phyloP scores from a whole-genome alignment of 2,329 filamentous ascomycete genomes.

The Cyanodermella asteris region DNA sequence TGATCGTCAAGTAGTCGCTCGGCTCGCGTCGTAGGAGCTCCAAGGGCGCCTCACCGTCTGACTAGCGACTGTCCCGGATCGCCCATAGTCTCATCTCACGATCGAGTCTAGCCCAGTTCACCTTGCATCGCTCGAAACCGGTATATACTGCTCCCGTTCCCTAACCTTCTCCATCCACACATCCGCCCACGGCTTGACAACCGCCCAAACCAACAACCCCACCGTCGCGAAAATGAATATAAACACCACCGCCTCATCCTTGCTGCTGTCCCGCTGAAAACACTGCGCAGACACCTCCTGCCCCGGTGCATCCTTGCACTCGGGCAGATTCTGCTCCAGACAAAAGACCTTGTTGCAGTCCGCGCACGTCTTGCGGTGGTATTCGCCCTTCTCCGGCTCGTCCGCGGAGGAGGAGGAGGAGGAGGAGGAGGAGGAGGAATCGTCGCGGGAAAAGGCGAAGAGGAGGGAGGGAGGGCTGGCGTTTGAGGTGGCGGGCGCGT shows the following conservation, averaged over 20 bases:
- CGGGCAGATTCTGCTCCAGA: constrained; percentile 36
- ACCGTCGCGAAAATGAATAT: constrained; percentile 43
- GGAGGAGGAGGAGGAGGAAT: constrained; percentile 4
- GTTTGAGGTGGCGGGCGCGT: constrained; percentile 20
- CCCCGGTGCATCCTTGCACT: constrained; percentile 38
- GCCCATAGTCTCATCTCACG: neutral
- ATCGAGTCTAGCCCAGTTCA: no score
- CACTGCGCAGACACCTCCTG: constrained; percentile 44
- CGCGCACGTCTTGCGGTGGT: constrained; percentile 31
- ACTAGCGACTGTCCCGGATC: neutral
- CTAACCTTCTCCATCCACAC: constrained; percentile 28
- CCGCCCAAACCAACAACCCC: constrained; percentile 37
- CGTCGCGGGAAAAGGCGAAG: constrained; percentile 4
- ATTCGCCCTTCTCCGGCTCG: constrained; percentile 7
- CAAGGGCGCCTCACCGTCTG: neutral
- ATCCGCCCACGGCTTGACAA: constrained; percentile 35
- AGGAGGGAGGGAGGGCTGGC: constrained; percentile 5
- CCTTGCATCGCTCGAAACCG: constrained; percentile 18
- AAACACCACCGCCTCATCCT: constrained; percentile 43
- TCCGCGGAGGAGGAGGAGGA: constrained; percentile 8
- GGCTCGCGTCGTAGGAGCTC: no score
- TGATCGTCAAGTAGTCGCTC: neutral
- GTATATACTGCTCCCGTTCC: constrained; percentile 29
- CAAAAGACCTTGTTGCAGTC: constrained; percentile 50
- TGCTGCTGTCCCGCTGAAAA: constrained; percentile 46